Conservation (phyloP, 1,284 basidiomycete species). For the Irpex rosettiformis region DNA sequence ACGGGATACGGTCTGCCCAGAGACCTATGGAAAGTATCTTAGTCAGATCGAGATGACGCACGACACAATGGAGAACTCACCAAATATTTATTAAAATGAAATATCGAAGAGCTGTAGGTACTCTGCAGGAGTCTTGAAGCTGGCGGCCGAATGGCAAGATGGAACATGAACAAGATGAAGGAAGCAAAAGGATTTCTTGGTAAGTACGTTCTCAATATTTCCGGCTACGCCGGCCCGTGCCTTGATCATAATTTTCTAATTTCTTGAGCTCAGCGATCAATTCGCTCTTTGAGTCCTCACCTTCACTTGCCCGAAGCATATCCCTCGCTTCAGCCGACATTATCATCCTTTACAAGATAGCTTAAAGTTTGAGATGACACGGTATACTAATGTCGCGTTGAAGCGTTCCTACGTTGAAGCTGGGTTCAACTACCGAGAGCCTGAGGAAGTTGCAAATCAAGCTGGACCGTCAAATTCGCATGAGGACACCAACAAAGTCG, state of each 20-base stretch:
- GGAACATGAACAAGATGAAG: neutral
- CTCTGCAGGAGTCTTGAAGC: neutral
- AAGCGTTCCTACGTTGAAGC: conserved; percentile 73
- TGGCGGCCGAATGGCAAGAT: neutral
- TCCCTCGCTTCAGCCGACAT: neutral
- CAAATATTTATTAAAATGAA: neutral
- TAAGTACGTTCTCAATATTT: too few relatives aligned
- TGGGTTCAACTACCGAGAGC: conserved; percentile 38
- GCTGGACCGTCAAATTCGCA: conserved; percentile 8
- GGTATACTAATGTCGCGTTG: conserved; percentile 65
- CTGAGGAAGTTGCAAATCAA: conserved; percentile 13
- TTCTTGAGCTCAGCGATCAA: neutral
- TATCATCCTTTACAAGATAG: neutral
- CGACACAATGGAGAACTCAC: neutral
- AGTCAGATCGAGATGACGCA: neutral
- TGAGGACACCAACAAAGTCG: conserved; percentile 2
- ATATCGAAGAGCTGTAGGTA: neutral
- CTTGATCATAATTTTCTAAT: too few relatives aligned
- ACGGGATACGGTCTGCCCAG: neutral
- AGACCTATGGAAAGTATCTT: too few relatives aligned
- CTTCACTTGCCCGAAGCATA: neutral
- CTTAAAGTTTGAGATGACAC: conserved; percentile 48
- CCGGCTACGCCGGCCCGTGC: too few relatives aligned
- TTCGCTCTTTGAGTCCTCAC: neutral
- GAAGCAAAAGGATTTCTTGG: too few relatives aligned